Base-by-base conservation (phyloP, 1,284 basidiomycete genomes). In the Singerocomus rubriflavus region DNA sequence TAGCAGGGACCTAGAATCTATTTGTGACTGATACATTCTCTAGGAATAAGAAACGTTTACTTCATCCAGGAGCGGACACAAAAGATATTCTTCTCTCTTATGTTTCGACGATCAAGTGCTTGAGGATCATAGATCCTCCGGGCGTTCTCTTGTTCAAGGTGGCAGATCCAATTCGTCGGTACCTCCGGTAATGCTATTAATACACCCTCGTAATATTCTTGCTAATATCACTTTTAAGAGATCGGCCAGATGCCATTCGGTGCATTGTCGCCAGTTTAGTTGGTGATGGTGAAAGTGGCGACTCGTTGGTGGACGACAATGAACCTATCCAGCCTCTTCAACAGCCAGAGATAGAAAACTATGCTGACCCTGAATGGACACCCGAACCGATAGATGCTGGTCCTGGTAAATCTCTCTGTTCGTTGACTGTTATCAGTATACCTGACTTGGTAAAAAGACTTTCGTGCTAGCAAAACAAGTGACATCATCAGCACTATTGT, bases 11-110 rank as follows among this genome's bases (percentile, higher is more conserved):
- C 2, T 34, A 11, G n/a, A 39, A 25, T 39, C 40, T 39, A 50
- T 31, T 39, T 21, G 16, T 50, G 16, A 43, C 44, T 53, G 37
- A 57, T 37, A 35, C 9, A 25, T 44, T 45, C 13, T 52, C 4
- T 58, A 94, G 92, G 26, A 93, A 92, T 60, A 79, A 81, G 46
- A 89, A 85, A 62, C 88, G 96, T 4, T 78, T 99, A 0, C 81
- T 99, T 12, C 96, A 99, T 65, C 97, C 97, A 0, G 97, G 95
- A 9, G 93, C 94, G 2, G 93, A 95, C 57, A 99, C 97, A 0
- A 90, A 90, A 60, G 84, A 93, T 57, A 95, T 99, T 54, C 76
- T 99, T 17, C 76, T 84, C 2, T 88, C 93, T 77, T 99, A 99
- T 68, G 91, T 98, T n/a, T 85, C 88, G 2, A 94, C 93, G 2